These are phyloP conservation scores for Oryza meyeriana DNA, from an alignment of 176 grass and related monocot species.

Conservation along the genomic window DNA sequence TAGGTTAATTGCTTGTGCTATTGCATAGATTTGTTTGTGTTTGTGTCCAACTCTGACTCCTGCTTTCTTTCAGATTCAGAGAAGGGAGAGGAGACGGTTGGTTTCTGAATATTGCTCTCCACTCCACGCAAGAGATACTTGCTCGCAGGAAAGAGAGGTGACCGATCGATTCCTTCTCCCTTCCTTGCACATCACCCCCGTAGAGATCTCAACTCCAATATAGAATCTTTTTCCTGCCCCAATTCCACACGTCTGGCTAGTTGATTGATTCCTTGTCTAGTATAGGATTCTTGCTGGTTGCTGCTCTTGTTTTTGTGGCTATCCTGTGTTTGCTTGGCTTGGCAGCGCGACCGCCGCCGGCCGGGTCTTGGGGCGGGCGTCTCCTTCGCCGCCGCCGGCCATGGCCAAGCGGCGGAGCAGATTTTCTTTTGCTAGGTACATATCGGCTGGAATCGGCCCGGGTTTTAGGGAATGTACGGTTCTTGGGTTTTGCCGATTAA, in stretches of 20 bases:
- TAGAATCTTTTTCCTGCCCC: neutral
- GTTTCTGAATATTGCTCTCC: neutral
- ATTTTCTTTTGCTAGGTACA: constrained; percentile 39
- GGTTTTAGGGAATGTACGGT: neutral
- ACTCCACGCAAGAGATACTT: constrained; percentile 46
- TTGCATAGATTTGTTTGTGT: neutral
- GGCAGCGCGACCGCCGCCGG: neutral
- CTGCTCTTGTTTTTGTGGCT: neutral
- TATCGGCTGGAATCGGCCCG: neutral
- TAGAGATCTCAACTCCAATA: neutral
- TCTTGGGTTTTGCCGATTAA: neutral
- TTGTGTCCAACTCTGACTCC: neutral
- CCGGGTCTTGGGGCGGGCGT: neutral
- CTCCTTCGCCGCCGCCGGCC: neutral
- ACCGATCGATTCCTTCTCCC: constrained; percentile 19
- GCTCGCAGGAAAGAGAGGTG: constrained; percentile 19
- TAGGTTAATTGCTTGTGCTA: neutral
- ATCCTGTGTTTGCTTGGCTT: neutral
- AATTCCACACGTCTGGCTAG: constrained; percentile 24
- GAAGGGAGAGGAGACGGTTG: too few relatives aligned
- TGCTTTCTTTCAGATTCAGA: neutral
- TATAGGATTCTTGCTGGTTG: neutral
- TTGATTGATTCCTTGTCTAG: neutral
- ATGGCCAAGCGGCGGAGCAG: constrained; percentile 41
- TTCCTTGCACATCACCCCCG: neutral